These are phyloP conservation scores for Aspergillus ustus DNA, from an alignment of 2,329 filamentous ascomycete genomes.

Conservation along the genomic window DNA sequence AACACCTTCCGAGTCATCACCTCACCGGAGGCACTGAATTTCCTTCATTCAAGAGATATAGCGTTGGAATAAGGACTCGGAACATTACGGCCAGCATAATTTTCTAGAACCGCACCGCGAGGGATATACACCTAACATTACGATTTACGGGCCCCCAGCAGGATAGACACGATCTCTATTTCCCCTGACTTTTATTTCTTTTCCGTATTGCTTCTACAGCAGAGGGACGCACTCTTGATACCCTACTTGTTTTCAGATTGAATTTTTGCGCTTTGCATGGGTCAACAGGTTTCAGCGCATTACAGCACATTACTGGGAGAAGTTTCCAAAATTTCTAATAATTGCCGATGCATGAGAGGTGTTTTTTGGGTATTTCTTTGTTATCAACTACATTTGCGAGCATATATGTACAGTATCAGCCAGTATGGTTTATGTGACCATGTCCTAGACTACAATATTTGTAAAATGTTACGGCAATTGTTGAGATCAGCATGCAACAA, in stretches of 20 bases:
- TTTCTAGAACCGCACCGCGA: slow-evolving; percentile 13
- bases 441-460: slow-evolving; percentile 22
- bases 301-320: slow-evolving; percentile 8
- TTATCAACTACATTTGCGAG: slow-evolving; percentile 18
- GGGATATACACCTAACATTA: slow-evolving; percentile 19
- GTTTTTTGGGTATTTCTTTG: slow-evolving; percentile 20
- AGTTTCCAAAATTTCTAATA: background rate
- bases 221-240: slow-evolving; percentile 36
- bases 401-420: slow-evolving; percentile 27
- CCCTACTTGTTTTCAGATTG: slow-evolving; percentile 30
- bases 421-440: slow-evolving; percentile 29
- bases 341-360: slow-evolving; percentile 26
- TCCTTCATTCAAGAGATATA: background rate
- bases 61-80: background rate
- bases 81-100: background rate
- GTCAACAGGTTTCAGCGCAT: slow-evolving; percentile 10
- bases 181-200: slow-evolving; percentile 13
- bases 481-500: background rate
- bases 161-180: slow-evolving; percentile 18
- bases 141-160: slow-evolving; percentile 20
- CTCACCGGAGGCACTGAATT: slow-evolving; percentile 22
- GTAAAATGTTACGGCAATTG: background rate
- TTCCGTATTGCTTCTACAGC: slow-evolving; percentile 17
- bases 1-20: slow-evolving; percentile 33
- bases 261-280: slow-evolving; percentile 21